Evolutionary conservation across 176 grass and related monocot species (phyloP).

Genomic region (Thalia dealbata): DNA sequence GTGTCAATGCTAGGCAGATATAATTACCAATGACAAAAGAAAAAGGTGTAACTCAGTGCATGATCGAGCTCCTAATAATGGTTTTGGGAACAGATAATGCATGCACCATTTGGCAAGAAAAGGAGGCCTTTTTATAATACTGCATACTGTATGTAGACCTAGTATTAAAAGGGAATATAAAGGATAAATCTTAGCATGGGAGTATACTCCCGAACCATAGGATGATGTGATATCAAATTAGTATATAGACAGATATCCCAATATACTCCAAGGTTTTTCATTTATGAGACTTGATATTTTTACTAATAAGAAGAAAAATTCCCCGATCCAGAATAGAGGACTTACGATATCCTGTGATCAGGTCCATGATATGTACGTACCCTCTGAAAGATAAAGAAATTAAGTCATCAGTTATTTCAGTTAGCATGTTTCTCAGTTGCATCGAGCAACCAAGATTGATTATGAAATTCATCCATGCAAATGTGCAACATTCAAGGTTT

Average conservation of each 20-base stretch:
- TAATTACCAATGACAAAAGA: background rate
- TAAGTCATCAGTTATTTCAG: slow-evolving; percentile 4
- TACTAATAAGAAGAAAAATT: slow-evolving; percentile 4
- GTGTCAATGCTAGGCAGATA: background rate
- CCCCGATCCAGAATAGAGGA: slow-evolving; percentile 13
- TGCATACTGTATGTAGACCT: too few relatives aligned
- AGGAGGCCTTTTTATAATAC: too few relatives aligned
- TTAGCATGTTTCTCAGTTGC: background rate
- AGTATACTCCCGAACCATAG: background rate
- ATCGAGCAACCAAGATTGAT: background rate
- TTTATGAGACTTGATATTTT: background rate
- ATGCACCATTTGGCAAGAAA: background rate
- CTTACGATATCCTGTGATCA: slow-evolving; percentile 61
- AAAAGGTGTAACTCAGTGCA: background rate
- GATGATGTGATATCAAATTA: background rate
- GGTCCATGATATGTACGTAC: slow-evolving; percentile 39
- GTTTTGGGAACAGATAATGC: background rate
- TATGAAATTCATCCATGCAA: background rate
- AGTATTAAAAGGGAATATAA: too few relatives aligned
- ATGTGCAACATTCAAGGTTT: background rate
- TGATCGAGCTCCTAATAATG: background rate
- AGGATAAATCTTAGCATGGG: too few relatives aligned
- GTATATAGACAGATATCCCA: background rate
- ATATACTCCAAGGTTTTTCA: background rate
- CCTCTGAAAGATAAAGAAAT: slow-evolving; percentile 64